Evolutionary conservation across 192 early-diverging fungal species (phyloP), one percentile per base, ranked within the genome.

Genomic region (Coemansia sp.): DNA sequence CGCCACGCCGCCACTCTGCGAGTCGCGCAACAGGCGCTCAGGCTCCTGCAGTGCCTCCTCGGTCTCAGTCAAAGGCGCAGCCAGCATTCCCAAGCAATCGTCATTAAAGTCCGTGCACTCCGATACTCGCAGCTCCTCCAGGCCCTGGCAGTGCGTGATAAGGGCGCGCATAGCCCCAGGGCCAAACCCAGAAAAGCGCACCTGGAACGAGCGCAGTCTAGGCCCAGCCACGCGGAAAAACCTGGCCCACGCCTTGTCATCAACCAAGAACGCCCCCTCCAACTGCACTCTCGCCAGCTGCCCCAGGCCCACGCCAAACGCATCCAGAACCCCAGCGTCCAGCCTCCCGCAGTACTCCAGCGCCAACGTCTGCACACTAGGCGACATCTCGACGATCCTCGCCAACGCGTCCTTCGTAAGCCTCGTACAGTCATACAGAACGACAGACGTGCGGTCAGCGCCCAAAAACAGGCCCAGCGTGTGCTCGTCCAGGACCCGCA

Each of bases 401-500:
- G 74, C 68, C 4, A 95, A 73, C 1, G 84, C 87, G 5, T 49
- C 37, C 0, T 81, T 81, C 16, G 77, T 72, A 26, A 96, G 84
- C 66, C 87, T 75, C 14, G 93, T 91, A 67, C 93, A 94, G 57
- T 96, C 95, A 77, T 91, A 94, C 17, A 96, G 83, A 3, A 81
- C 67, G 6, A 96, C 58, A 7, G 86, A 66, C 4, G 70, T 74
- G 33, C 87, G 85, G 6, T 82, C 69, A 2, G 90, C 76, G 1
- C 89, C 88, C 66, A 93, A 66, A 66, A 96, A 96, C 52, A 96
- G 77, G 16, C 84, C 70, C 33, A 94, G 44, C 4, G 88, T 94
- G 2, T 82, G 67, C 30, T 78, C 73, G 38, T 86, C 88, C 61
- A 96, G 73, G 26, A 86, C 69, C 1, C 95, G 89, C 76, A 89